These are phyloP conservation scores for Drechslera avenae DNA, from an alignment of 2,329 filamentous ascomycete genomes.

Conservation along the genomic window DNA sequence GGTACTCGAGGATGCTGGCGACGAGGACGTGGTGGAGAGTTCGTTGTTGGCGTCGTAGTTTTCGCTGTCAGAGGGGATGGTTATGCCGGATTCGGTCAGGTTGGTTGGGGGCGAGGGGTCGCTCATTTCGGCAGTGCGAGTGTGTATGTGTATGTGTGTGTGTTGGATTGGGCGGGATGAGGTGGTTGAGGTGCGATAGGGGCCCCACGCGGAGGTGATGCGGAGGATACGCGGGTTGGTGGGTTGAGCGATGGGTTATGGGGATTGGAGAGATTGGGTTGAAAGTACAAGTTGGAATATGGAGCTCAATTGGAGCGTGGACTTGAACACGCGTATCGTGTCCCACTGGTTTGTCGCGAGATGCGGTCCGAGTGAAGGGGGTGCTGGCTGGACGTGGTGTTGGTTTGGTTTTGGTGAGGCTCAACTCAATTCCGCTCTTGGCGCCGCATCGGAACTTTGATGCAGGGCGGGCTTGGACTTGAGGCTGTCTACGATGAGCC, in stretches of 20 bases:
- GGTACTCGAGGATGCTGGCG: constrained; percentile 64
- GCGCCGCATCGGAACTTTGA: constrained; percentile 17
- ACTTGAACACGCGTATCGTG: background rate
- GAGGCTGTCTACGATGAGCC: too few species aligned
- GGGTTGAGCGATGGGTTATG: background rate
- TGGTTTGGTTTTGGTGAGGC: constrained; percentile 24
- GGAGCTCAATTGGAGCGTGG: too few species aligned
- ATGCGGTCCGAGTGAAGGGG: constrained; percentile 21
- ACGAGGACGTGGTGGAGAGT: constrained; percentile 65
- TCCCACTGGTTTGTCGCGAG: background rate
- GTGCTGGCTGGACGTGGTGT: constrained; percentile 10
- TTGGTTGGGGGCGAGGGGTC: constrained; percentile 1
- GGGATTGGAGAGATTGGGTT: background rate
- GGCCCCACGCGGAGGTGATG: constrained; percentile 19
- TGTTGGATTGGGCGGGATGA: background rate
- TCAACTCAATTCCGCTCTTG: constrained; percentile 21
- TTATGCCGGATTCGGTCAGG: constrained; percentile 65
- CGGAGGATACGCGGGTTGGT: constrained; percentile 6
- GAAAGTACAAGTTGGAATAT: background rate
- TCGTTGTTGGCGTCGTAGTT: constrained; percentile 73
- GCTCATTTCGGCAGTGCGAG: too few species aligned
- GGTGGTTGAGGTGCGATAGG: constrained; percentile 1
- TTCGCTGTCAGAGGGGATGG: constrained; percentile 82
- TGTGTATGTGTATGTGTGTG: too few species aligned
- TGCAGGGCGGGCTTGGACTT: background rate